Evolutionary conservation across 2,329 filamentous ascomycete species (phyloP), one percentile per base, ranked within the genome.

Genomic region (Venturia aucupariae): DNA sequence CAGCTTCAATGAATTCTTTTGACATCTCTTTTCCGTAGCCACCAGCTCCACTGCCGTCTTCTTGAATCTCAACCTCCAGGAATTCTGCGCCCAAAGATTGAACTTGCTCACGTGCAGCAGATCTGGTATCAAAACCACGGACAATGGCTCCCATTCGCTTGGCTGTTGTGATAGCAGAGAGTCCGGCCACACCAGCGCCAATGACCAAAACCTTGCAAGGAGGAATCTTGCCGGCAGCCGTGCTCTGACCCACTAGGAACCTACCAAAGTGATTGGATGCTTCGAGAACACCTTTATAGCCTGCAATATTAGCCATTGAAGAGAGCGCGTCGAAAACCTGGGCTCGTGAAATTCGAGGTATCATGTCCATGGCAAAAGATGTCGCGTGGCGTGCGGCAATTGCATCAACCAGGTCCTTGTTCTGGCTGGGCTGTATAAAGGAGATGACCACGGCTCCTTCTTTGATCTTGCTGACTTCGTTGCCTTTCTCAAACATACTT

Each of bases 21-120:
- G 90, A 94, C 91, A 96, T 96, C 72, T 92, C 90, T 72, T 96
- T 96, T 63, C 90, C 90, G 71, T 96, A 96, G 19, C 92, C 92
- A 35, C 92, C 91, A 10, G 89, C 86, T 2, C 90, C 91, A 15
- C 88, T 86, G 1, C 92, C 92, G 66, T 94, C 90, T 75, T 96
- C 92, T 68, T 93, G 75, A 27, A 96, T 81, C 17, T 90, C 88
- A 27, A 96, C 91, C 75, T 96, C 90, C 69, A 96, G 84, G 70
- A 95, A 96, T 71, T 96, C 92, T 22, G 91, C 92, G 32, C 92
- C 92, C 0, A 96, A 83, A 5, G 90, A 95, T 73, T 96, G 89
- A 1, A 96, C 90, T 76, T 96, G 92, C 74, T 96, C 92, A 51
- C 90, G 85, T 30, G 89, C 91, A 11, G 90, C 92, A n/a, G 90